A percentile compares a stretch with the other conserved stretches of the same genome.
Conservation (phyloP, 805 yeast genomes). For the Saccharomycopsis oosterbeekiorum region DNA sequence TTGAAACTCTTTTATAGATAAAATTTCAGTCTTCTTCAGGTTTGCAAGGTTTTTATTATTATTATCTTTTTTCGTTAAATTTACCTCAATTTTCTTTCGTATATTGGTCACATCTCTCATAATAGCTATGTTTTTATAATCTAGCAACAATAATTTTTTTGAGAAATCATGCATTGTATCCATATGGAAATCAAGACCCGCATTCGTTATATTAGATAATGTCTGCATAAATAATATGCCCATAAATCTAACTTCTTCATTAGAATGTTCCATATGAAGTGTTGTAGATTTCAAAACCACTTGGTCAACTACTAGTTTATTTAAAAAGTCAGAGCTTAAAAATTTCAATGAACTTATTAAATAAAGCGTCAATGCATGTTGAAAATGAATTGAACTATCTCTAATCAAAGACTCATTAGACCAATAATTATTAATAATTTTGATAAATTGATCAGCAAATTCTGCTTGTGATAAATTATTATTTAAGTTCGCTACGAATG, state of each 20-base stretch:
- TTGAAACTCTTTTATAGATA: background rate
- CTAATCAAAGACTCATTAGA: slow-evolving; percentile 5
- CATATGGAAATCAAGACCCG: slow-evolving; percentile 12
- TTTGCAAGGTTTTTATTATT: background rate
- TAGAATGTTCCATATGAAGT: slow-evolving; percentile 12
- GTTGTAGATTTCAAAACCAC: slow-evolving; percentile 4
- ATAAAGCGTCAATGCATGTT: slow-evolving; percentile 6
- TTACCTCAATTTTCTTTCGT: background rate
- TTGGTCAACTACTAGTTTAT: background rate
- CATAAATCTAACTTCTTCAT: slow-evolving; percentile 8
- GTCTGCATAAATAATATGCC: slow-evolving; percentile 15
- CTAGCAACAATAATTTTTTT: background rate
- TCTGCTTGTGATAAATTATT: background rate
- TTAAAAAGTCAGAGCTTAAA: background rate
- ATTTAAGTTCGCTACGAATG: background rate
- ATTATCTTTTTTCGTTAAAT: background rate
- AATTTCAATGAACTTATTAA: slow-evolving; percentile 1
- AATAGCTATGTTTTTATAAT: background rate
- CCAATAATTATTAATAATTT: slow-evolving; percentile 7
- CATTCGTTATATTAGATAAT: background rate
- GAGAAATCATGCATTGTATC: slow-evolving; percentile 4
- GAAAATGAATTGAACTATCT: slow-evolving; percentile 7
- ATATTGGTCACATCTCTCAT: background rate
- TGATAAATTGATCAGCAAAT: background rate
- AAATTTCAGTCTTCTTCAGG: background rate